Evolutionary conservation across 768 basidiomycete species (phyloP).

Genomic region (Trametes cubensis): DNA sequence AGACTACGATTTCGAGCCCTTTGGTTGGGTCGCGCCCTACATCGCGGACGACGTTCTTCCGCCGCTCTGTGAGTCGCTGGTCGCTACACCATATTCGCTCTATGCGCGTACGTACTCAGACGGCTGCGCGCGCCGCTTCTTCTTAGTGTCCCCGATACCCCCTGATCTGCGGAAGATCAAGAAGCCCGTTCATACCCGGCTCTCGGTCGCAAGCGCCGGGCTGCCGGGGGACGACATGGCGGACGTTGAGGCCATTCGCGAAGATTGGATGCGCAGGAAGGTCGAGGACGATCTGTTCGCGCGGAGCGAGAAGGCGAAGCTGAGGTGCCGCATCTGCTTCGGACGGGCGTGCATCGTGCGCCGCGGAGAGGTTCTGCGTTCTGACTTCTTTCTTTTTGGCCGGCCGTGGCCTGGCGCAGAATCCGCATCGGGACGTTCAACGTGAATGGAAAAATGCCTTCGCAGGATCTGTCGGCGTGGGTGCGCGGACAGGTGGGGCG

Average conservation of each 20-base stretch:
- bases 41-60: conserved; percentile 14
- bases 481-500: conserved; percentile 39
- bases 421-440: conserved; percentile 82
- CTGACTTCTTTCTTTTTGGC: conserved; percentile 8
- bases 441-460: conserved; percentile 76
- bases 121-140: not conserved
- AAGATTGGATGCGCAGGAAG: conserved; percentile 61
- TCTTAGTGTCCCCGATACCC: conserved; percentile 45
- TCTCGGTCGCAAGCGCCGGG: conserved; percentile 67
- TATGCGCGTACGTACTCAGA: not conserved
- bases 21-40: conserved; percentile 51
- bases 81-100: not conserved
- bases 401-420: conserved; percentile 37
- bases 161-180: conserved; percentile 58
- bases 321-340: conserved; percentile 19
- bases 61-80: conserved; percentile 9
- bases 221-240: conserved; percentile 58
- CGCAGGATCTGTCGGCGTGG: conserved; percentile 74
- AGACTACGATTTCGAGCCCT: conserved; percentile 38
- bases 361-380: too few species aligned
- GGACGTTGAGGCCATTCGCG: conserved; percentile 61
- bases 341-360: too few species aligned
- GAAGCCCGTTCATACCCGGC: conserved; percentile 51
- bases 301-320: conserved; percentile 7
- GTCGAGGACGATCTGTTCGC: conserved; percentile 38